phyloP scores from a whole-genome alignment of 139 green algal genomes.

The Coelastrella sp. region DNA sequence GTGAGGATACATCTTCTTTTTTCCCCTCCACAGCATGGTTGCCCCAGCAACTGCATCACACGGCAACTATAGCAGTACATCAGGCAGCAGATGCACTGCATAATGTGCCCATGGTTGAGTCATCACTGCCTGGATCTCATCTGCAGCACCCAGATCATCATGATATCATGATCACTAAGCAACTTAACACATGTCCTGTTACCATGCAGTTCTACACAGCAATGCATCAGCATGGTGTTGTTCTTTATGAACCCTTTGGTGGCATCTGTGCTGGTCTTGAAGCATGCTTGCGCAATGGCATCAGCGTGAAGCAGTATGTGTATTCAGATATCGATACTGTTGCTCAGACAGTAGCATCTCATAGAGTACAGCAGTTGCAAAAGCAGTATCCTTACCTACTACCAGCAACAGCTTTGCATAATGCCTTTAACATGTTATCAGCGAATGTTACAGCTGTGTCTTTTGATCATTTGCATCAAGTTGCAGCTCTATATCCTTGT shows the following conservation, averaged over 20 bases:
- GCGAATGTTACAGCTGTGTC: conserved; percentile 9
- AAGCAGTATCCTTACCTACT: not conserved
- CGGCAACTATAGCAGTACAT: not conserved
- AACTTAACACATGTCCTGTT: not conserved
- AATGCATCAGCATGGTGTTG: not conserved
- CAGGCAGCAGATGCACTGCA: too few species aligned
- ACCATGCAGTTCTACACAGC: conserved; percentile 1
- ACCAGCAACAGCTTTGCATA: not conserved
- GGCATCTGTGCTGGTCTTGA: too few species aligned
- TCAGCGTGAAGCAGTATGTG: not conserved
- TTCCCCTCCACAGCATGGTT: not conserved
- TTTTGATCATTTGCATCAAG: too few species aligned
- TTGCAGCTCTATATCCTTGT: too few species aligned
- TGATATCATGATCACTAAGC: not conserved
- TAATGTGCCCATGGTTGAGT: too few species aligned
- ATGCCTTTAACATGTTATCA: not conserved
- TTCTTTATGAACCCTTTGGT: conserved; percentile 38
- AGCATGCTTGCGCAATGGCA: conserved; percentile 21
- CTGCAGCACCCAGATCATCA: not conserved
- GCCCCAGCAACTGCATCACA: not conserved
- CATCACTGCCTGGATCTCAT: not conserved
- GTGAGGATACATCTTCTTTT: not conserved
- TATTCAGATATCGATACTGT: conserved; percentile 10
- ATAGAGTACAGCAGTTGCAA: not conserved
- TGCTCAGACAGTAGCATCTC: not conserved